A percentile compares a stretch with the other conserved stretches of the same genome.
Evolutionary conservation across 2,329 filamentous ascomycete genomes (phyloP).

Genomic region (Scedosporium dehoogii): DNA sequence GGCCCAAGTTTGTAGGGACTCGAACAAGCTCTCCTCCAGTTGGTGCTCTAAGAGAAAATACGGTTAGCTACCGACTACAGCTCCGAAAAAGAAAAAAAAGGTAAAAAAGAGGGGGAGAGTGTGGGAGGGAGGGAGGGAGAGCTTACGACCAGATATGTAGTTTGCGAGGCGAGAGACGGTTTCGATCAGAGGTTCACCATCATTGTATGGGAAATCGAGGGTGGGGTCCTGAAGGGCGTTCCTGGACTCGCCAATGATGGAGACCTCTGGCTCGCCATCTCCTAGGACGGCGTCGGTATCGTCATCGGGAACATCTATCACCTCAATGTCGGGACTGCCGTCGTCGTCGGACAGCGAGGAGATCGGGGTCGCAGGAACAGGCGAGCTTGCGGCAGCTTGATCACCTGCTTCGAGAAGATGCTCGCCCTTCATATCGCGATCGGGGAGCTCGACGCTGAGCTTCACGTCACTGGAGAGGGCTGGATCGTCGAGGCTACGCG

Average conservation of each 20-base stretch:
- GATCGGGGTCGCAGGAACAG: slow-evolving; percentile 9
- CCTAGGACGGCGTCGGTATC: slow-evolving; percentile 16
- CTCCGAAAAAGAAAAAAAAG: not conserved
- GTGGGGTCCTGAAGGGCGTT: slow-evolving; percentile 22
- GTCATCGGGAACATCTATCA: slow-evolving; percentile 28
- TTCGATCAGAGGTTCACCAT: slow-evolving; percentile 14
- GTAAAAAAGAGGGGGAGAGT: not conserved
- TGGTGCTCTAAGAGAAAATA: not conserved
- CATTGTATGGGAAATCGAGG: slow-evolving; percentile 26
- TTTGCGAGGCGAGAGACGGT: slow-evolving; percentile 16
- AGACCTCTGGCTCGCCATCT: slow-evolving; percentile 19
- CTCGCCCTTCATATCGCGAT: slow-evolving; percentile 23
- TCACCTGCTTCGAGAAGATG: not conserved
- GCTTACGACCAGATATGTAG: slow-evolving; percentile 14
- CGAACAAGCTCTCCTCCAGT: slow-evolving; percentile 33
- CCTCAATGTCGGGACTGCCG: slow-evolving; percentile 33
- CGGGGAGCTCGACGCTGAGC: slow-evolving; percentile 35
- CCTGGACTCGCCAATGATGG: slow-evolving; percentile 8
- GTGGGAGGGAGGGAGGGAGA: not conserved
- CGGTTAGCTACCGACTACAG: not conserved
- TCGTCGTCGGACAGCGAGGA: slow-evolving; percentile 27
- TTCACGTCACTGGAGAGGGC: slow-evolving; percentile 19
- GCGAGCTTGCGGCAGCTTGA: not conserved
- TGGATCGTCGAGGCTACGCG: slow-evolving; percentile 1
- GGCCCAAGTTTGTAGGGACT: slow-evolving; percentile 39